Evolutionary conservation across 2,329 filamentous ascomycete genomes (phyloP).

Genomic region (Emericellopsis cladophorae): DNA sequence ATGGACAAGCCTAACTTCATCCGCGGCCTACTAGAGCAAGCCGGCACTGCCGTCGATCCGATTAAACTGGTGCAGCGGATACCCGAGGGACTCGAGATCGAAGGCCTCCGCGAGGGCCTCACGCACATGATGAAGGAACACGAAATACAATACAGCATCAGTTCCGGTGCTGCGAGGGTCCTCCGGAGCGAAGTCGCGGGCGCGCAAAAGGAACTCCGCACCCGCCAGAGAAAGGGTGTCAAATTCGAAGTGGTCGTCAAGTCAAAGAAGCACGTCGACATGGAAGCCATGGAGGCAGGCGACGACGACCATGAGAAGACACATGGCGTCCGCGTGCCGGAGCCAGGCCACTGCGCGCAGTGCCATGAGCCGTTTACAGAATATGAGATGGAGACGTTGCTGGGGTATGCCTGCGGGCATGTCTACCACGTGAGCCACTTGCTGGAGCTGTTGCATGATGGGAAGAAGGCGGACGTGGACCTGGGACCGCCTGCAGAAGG

Average conservation of each 20-base stretch:
- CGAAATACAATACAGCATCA: constrained; percentile 89
- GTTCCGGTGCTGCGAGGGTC: constrained; percentile 76
- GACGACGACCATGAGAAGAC: constrained; percentile 7
- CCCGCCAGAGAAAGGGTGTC: constrained; percentile 71
- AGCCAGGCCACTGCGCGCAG: constrained; percentile 45
- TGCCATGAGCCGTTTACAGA: constrained; percentile 45
- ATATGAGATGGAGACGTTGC: constrained; percentile 56
- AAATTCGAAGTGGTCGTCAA: constrained; percentile 66
- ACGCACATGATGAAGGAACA: constrained; percentile 90
- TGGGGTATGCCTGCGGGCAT: constrained; percentile 74
- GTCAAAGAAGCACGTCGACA: constrained; percentile 25
- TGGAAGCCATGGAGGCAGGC: constrained; percentile 25
- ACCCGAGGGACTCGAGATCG: constrained; percentile 83
- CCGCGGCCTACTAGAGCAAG: constrained; percentile 79
- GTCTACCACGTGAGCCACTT: constrained; percentile 69
- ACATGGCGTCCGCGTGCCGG: constrained; percentile 8
- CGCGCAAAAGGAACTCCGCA: constrained; percentile 69
- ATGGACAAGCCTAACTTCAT: constrained; percentile 98
- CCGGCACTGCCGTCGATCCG: constrained; percentile 86
- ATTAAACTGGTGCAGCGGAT: constrained; percentile 84
- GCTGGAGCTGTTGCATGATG: constrained; percentile 37
- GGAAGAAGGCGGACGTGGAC: constrained; percentile 30
- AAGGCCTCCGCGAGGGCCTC: constrained; percentile 77
- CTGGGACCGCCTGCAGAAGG: constrained; percentile 22
- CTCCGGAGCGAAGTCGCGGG: constrained; percentile 75